Conservation (phyloP, 495 filamentous ascomycete species). For the Podospora australis region DNA sequence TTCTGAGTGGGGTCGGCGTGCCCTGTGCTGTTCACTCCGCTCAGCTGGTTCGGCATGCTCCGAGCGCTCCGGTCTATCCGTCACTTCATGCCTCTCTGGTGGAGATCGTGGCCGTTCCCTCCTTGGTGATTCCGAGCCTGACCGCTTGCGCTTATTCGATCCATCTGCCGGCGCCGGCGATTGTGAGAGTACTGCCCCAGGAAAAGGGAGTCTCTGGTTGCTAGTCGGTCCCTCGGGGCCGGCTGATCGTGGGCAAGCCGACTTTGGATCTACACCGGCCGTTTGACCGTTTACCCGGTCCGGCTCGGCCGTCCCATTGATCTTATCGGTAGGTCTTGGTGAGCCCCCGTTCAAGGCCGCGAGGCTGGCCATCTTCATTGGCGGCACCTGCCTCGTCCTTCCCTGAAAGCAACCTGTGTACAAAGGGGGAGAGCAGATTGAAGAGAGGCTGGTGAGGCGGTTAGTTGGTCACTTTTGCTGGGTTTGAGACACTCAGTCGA, state of each 20-base stretch:
- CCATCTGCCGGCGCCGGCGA: constrained; percentile 28
- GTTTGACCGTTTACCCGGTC: constrained; percentile 21
- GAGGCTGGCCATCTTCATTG: constrained; percentile 40
- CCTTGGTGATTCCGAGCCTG: constrained; percentile 37
- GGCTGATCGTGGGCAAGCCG: constrained; percentile 20
- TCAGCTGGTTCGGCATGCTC: constrained; percentile 4
- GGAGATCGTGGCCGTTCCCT: constrained; percentile 26
- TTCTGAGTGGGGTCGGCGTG: constrained; percentile 29
- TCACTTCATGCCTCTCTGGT: constrained; percentile 13
- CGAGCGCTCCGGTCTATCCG: constrained; percentile 7
- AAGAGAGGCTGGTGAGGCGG: not conserved
- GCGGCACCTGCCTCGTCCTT: not conserved
- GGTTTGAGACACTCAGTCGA: not conserved
- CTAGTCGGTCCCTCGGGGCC: constrained; percentile 25
- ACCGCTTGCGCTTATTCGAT: constrained; percentile 50
- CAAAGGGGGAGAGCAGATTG: not conserved
- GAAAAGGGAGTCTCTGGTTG: constrained; percentile 33
- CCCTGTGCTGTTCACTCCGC: constrained; percentile 17
- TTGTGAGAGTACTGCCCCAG: constrained; percentile 25
- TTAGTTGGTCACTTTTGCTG: not conserved
- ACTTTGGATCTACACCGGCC: constrained; percentile 24
- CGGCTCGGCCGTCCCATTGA: constrained; percentile 22
- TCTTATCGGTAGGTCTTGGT: constrained; percentile 31
- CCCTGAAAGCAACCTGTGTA: not conserved
- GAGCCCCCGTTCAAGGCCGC: constrained; percentile 45